These are phyloP conservation scores for Vigna radiata DNA, from an alignment of 306 rosid genomes.

Conservation along the genomic window DNA sequence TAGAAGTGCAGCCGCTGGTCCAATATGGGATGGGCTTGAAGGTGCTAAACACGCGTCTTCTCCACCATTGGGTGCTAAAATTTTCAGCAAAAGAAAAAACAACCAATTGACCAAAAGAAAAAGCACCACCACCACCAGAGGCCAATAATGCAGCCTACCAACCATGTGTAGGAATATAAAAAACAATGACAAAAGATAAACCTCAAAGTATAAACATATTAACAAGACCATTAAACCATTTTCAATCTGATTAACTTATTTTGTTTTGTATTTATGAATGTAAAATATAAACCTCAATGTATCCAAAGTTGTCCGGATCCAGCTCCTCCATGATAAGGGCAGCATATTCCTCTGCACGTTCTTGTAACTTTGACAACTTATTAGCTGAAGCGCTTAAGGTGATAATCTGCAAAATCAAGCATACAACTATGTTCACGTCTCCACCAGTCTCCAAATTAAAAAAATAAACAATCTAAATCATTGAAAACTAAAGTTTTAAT, in stretches of 20 bases:
- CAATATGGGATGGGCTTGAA: not conserved
- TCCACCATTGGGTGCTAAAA: not conserved
- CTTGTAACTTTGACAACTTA: conserved; percentile 74
- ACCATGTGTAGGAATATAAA: not conserved
- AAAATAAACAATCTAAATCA: not conserved
- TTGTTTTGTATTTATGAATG: conserved; percentile 8
- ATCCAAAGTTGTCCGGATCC: conserved; percentile 78
- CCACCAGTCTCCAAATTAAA: not conserved
- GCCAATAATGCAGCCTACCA: conserved; percentile 19
- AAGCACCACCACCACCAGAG: not conserved
- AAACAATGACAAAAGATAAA: not conserved
- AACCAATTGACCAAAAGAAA: not conserved
- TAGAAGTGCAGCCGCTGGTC: not conserved
- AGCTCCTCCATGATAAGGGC: conserved; percentile 94
- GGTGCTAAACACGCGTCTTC: not conserved
- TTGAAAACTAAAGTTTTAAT: not conserved
- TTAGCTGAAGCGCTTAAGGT: conserved; percentile 82
- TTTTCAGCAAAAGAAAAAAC: conserved; percentile 10
- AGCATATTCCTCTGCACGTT: conserved; percentile 86
- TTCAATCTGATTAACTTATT: conserved; percentile 5
- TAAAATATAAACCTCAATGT: conserved; percentile 64
- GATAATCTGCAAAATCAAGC: conserved; percentile 64
- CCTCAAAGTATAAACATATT: not conserved
- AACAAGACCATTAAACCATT: not conserved
- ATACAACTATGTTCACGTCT: not conserved